These are phyloP conservation scores for Echinochloa phyllopogon DNA, from an alignment of 176 grass and related monocot species.

Conservation along the genomic window DNA sequence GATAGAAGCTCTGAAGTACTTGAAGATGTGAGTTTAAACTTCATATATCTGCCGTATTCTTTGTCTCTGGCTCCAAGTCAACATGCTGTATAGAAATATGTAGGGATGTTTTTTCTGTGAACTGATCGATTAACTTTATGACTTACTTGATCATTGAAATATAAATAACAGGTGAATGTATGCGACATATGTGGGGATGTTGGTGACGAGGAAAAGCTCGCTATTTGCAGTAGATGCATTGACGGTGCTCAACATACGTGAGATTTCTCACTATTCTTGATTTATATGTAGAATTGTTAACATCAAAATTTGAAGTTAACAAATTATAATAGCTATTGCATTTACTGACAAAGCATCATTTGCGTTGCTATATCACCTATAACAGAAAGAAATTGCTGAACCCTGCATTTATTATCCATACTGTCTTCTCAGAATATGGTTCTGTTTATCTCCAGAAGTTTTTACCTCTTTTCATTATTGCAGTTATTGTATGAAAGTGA, in stretches of 20 bases:
- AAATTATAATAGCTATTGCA: background rate
- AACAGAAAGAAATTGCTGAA: background rate
- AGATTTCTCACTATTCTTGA: slow-evolving; percentile 7
- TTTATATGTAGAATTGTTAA: background rate
- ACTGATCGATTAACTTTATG: background rate
- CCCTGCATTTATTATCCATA: background rate
- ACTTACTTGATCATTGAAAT: background rate
- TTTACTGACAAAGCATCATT: background rate
- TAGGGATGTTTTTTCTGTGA: background rate
- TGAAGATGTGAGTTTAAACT: slow-evolving; percentile 54
- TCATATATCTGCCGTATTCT: slow-evolving; percentile 1
- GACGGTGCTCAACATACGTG: slow-evolving; percentile 81
- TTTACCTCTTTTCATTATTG: slow-evolving; percentile 34
- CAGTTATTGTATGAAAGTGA: slow-evolving; percentile 77
- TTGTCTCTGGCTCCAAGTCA: background rate
- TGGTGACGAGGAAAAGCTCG: slow-evolving; percentile 69
- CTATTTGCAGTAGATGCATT: slow-evolving; percentile 73
- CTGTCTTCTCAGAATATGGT: background rate
- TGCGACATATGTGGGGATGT: slow-evolving; percentile 78
- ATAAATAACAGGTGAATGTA: slow-evolving; percentile 58
- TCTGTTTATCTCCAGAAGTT: background rate
- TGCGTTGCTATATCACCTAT: background rate
- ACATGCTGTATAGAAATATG: background rate
- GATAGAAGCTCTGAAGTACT: slow-evolving; percentile 40
- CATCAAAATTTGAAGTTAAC: background rate